Base-by-base conservation (phyloP, 177 flowering plant genomes). In the Vitis hybrid region DNA sequence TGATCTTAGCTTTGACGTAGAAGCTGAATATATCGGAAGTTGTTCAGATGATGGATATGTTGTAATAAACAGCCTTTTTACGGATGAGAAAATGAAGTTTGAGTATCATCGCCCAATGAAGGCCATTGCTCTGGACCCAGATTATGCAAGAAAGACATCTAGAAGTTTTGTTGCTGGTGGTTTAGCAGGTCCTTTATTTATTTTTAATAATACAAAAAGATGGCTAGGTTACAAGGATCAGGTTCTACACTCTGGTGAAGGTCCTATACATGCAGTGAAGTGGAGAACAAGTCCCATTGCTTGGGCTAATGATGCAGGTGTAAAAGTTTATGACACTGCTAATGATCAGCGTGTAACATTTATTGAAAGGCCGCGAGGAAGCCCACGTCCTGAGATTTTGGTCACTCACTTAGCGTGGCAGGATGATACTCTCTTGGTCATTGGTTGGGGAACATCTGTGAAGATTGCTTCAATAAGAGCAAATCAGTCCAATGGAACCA, bases 201-300 rank as follows among this genome's bases (percentile, higher is more conserved):
- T 84, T 84, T 80, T 81, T 85, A 21, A 21, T 59, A 90, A 93
- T 66, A 64, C 85, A 46, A 93, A 93, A 84, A 92, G 81, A 78
- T 96, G 99, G 99, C 78, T 93, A 17, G 99, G 99, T 56, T 87
- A 80, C 64, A 85, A 87, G 62, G 98, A 96, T 80, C 98, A 96
- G 98, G 99, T 96, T 72, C 68, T 96, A 80, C 99, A 96, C 79
- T 96, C 95, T 35, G 98, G 98, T 67, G 99, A 96, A 84, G 99
- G 99, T 74, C 98, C 99, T 70, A 87, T 96, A 73, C 99, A 96
- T 87, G 88, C 89, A 55, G 90, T 92, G 71, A 92, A 88, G 80
- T 96, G 99, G 99, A 93, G 97, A 78, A 74, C 85, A 14, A 93
- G 81, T 76, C 97, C 93, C 68, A 80, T 96, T 74, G 99, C 99